Base-by-base conservation (phyloP, 2,329 filamentous ascomycete genomes). In the Huntiella moniliformis region DNA sequence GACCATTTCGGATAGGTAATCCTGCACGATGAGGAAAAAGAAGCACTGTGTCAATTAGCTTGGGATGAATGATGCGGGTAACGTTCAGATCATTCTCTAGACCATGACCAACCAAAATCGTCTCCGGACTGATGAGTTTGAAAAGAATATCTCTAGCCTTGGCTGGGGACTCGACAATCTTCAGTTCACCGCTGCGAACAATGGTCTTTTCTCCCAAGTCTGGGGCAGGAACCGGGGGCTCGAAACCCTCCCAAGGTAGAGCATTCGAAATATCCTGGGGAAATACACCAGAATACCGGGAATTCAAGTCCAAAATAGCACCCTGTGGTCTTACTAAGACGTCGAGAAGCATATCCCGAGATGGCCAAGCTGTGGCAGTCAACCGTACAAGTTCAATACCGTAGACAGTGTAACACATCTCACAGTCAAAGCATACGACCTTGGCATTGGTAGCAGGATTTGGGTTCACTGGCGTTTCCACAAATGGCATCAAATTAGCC, bases 41-140 rank as follows among this genome's bases (percentile, higher is more conserved):
- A 0, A 95, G 63, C 1, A 85, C 76, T 0, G 87, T 95, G 59
- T 96, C 88, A 55, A 95, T 73, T 45, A 95, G 68, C 0, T 73
- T 81, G 0, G 82, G 82, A 55, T 96, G 91, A 38, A 94, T 77
- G 43, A 96, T 71, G 33, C 88, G 80, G 36, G 80, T 69, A 2
- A 79, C 74, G 57, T 94, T 95, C 46, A 98, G 71, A 56, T 98
- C 91, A 57, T 98, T 98, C 56, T 98, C 91, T 6, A 96, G 74
- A 1, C 85, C 87, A 59, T 98, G 91, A 0, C 91, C 91, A 40
- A 98, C 82, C 1, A 98, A 63, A 0, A 87, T 82, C 0, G 87
- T 98, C 0, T 70, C 64, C 0, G 85, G 82, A 1, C 77, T 71
- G 42, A 98, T 70, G 45, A 82, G 69, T 0, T 72, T 70, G 60